These are phyloP conservation scores for Monosporascus sp. DNA, from an alignment of 2,329 filamentous ascomycete genomes.

Conservation along the genomic window DNA sequence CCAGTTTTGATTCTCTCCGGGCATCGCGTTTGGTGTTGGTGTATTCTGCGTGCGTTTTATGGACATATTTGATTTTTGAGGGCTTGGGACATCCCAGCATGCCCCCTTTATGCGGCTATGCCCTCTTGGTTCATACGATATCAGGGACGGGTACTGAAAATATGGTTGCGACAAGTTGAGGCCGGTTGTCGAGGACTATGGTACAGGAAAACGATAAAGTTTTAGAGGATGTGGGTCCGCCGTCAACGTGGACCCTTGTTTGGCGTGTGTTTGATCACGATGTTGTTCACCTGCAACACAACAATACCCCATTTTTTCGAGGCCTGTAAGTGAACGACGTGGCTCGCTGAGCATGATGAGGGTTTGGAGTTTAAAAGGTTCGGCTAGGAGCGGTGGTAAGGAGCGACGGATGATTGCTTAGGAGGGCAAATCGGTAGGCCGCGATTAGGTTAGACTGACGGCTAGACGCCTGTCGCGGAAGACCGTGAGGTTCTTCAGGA, in stretches of 20 bases:
- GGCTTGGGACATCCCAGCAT: background rate
- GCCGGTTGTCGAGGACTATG: background rate
- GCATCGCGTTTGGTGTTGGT: conserved; percentile 29
- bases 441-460: background rate
- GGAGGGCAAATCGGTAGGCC: too few relatives aligned
- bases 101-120: background rate
- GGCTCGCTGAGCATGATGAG: background rate
- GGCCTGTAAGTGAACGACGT: background rate
- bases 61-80: conserved; percentile 16
- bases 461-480: background rate
- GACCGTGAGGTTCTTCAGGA: background rate
- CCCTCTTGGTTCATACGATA: background rate
- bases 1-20: conserved; percentile 18
- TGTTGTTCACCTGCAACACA: background rate
- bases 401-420: background rate
- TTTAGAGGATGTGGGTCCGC: background rate
- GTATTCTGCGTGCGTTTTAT: conserved; percentile 17
- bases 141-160: background rate
- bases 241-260: background rate
- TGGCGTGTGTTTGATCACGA: background rate
- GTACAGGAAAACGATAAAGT: background rate
- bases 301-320: background rate
- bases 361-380: background rate
- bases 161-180: background rate
- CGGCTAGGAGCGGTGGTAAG: background rate